Conservation (phyloP, 768 basidiomycete species). For the Dendrothele bispora region DNA sequence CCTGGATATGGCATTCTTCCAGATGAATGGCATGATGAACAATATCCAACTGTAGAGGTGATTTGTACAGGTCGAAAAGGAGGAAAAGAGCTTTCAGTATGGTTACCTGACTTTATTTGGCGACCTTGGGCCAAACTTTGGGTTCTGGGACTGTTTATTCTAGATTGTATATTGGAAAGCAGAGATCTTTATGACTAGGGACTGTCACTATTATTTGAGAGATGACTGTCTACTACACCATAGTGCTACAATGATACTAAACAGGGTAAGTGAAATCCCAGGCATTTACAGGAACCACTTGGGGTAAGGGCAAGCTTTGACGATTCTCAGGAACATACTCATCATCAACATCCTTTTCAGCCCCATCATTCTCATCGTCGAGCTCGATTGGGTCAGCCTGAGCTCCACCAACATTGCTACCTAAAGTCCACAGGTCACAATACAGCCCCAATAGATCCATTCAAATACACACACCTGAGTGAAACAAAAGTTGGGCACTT, state of each 20-base stretch:
- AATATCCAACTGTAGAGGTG: conserved; percentile 12
- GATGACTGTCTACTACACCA: background rate
- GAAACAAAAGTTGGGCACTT: too few relatives aligned
- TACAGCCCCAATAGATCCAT: too few relatives aligned
- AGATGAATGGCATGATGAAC: conserved; percentile 13
- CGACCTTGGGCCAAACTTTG: conserved; percentile 12
- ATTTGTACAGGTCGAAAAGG: conserved; percentile 10
- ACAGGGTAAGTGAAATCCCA: background rate
- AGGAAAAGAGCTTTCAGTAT: conserved; percentile 6
- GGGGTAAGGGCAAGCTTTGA: background rate
- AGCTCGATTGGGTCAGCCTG: too few relatives aligned
- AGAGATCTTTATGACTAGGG: too few relatives aligned
- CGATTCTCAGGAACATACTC: too few relatives aligned
- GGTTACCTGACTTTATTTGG: conserved; percentile 15
- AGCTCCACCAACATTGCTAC: too few relatives aligned
- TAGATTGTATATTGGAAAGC: background rate
- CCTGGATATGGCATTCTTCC: conserved; percentile 12
- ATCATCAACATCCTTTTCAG: background rate
- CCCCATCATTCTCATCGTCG: background rate
- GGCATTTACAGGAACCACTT: background rate
- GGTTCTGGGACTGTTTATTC: conserved; percentile 5
- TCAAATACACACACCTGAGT: too few relatives aligned
- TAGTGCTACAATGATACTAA: background rate
- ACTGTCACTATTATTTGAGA: too few relatives aligned
- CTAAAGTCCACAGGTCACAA: too few relatives aligned